These are phyloP conservation scores for Chytriomyces sp. DNA, from an alignment of 192 early-diverging fungal genomes.

Conservation along the genomic window DNA sequence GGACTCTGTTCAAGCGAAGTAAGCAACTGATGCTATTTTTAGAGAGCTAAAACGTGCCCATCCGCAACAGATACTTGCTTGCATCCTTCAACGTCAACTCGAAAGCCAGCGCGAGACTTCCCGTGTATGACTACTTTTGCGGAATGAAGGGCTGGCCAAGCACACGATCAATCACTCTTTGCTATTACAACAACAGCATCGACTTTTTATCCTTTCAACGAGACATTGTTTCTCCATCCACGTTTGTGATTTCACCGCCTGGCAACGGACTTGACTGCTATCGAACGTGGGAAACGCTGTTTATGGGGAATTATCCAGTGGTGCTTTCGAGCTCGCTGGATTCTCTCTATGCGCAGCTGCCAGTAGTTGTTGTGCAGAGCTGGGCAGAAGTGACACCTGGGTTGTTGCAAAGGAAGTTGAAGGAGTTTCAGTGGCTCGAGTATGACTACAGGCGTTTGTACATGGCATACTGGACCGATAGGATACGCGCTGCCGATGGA, in stretches of 20 bases:
- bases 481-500: neutral
- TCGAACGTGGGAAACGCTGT: constrained; percentile 20
- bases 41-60: too few relatives aligned
- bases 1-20: neutral
- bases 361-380: neutral
- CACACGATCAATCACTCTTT: neutral
- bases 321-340: constrained; percentile 1
- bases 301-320: neutral
- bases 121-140: constrained; percentile 4
- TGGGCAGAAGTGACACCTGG: constrained; percentile 1
- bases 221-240: neutral
- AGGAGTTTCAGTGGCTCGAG: neutral
- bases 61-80: constrained; percentile 8
- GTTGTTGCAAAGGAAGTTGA: neutral
- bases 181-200: neutral
- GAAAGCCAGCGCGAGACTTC: neutral
- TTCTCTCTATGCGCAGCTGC: neutral
- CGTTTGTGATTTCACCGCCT: constrained; percentile 23
- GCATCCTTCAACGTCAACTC: neutral
- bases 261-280: constrained; percentile 27
- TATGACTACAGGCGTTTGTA: neutral
- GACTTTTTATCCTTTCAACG: neutral
- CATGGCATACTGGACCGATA: neutral
- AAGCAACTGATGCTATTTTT: too few relatives aligned
- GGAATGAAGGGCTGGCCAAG: neutral